phyloP scores from a whole-genome alignment of 495 filamentous ascomycete species.

The Aspergillus nanangensis region DNA sequence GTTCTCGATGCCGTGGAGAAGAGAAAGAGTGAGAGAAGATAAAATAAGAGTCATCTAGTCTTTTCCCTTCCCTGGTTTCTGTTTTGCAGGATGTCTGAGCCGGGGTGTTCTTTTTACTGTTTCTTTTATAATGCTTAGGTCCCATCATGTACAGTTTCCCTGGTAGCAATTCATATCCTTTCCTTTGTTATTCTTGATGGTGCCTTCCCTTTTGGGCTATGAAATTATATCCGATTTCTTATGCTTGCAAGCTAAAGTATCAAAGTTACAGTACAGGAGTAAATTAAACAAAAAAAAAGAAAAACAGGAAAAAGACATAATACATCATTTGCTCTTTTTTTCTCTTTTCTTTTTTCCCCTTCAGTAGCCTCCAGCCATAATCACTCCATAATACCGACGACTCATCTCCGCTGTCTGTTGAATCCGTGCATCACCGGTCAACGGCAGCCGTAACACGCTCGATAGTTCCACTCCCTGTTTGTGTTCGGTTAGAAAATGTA shows the following conservation, averaged over 20 bases:
- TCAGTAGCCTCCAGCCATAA: slow-evolving; percentile 46
- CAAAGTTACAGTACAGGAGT: slow-evolving; percentile 6
- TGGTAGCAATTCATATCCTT: not conserved
- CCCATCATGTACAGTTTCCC: not conserved
- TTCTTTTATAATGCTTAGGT: not conserved
- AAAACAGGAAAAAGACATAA: slow-evolving; percentile 2
- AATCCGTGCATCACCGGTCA: slow-evolving; percentile 67
- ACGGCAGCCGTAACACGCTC: slow-evolving; percentile 59
- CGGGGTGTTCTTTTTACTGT: not conserved
- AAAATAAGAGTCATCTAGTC: too few relatives aligned
- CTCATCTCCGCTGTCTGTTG: slow-evolving; percentile 65
- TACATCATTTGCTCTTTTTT: not conserved
- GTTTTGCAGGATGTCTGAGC: too few relatives aligned
- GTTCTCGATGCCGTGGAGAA: too few relatives aligned
- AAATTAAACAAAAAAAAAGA: slow-evolving; percentile 5
- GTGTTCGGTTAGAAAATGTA: slow-evolving; percentile 11
- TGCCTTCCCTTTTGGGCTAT: not conserved
- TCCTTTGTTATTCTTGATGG: not conserved
- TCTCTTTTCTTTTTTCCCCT: slow-evolving; percentile 3
- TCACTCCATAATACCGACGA: slow-evolving; percentile 57
- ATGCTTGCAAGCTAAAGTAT: too few relatives aligned
- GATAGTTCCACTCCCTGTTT: slow-evolving; percentile 33
- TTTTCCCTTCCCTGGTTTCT: too few relatives aligned
- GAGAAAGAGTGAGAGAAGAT: too few relatives aligned
- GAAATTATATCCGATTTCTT: too few relatives aligned